Percentiles rank a stretch among this genome's conserved stretches.
Conservation (phyloP, 1,139 yeast genomes). For the Blastobotrys petasosporus region DNA sequence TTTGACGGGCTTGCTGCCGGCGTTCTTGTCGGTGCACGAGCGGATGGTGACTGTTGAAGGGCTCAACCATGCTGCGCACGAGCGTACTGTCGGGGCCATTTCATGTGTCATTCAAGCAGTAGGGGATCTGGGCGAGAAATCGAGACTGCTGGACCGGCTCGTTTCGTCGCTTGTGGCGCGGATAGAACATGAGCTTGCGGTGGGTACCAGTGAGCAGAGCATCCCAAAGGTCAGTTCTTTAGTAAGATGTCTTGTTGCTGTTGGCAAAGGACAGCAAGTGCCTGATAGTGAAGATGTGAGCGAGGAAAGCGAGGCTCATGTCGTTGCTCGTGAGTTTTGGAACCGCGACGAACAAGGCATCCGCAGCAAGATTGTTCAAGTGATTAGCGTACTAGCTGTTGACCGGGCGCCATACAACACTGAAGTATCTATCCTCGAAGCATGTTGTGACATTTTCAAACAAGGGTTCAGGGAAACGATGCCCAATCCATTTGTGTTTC, state of each 20-base stretch:
- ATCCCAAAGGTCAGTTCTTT: constrained; percentile 38
- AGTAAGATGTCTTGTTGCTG: constrained; percentile 54
- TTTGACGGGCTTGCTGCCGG: constrained; percentile 26
- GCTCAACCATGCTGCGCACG: constrained; percentile 29
- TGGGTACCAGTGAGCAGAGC: constrained; percentile 5
- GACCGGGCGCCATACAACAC: constrained; percentile 34
- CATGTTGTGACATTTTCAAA: constrained; percentile 52
- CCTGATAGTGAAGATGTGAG: constrained; percentile 32
- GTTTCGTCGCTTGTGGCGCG: constrained; percentile 24
- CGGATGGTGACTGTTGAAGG: constrained; percentile 21
- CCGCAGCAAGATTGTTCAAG: constrained; percentile 38
- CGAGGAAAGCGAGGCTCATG: constrained; percentile 12
- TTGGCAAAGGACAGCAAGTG: constrained; percentile 56
- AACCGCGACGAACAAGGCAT: constrained; percentile 40
- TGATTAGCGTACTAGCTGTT: constrained; percentile 43
- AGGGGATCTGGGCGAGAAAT: constrained; percentile 21
- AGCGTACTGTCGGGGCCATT: constrained; percentile 35
- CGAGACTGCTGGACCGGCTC: constrained; percentile 22
- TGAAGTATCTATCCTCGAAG: constrained; percentile 46
- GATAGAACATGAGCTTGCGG: constrained; percentile 11
- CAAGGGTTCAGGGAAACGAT: constrained; percentile 65
- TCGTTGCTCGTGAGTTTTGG: constrained; percentile 28
- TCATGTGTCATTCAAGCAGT: constrained; percentile 33
- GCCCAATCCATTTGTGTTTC: constrained; percentile 58
- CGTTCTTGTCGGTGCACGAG: constrained; percentile 31